Conservation (phyloP, 2,329 filamentous ascomycete species). For the Fusarium armeniacum region DNA sequence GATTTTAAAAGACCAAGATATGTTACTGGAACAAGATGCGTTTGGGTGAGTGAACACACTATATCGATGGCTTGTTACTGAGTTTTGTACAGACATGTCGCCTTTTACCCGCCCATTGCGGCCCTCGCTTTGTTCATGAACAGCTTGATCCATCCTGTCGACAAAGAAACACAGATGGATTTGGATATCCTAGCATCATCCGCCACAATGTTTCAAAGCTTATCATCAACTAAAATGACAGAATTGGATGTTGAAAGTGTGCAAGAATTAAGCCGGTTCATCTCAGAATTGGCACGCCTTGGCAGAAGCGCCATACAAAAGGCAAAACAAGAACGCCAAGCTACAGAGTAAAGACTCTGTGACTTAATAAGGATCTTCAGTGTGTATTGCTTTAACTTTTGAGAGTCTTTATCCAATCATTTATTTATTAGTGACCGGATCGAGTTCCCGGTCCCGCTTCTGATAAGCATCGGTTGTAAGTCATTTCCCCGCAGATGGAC, state of each 20-base stretch:
- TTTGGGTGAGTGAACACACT: not conserved
- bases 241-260: not conserved
- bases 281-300: not conserved
- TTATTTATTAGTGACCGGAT: not conserved
- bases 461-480: constrained; percentile 14
- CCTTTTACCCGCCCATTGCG: not conserved
- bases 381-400: not conserved
- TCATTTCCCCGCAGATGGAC: constrained; percentile 14
- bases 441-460: constrained; percentile 18
- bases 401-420: not conserved
- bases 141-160: constrained; percentile 1
- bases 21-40: not conserved
- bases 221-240: not conserved
- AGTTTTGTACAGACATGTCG: not conserved
- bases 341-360: too few relatives aligned
- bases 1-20: not conserved
- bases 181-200: not conserved
- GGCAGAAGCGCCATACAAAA: not conserved
- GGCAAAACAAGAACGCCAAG: not conserved
- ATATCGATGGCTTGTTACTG: not conserved
- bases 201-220: not conserved
- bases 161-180: not conserved
- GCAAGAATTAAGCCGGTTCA: not conserved
- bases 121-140: not conserved
- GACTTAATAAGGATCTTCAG: not conserved